Conservation (phyloP, 164 flowering plant genomes). For the Liriodendron chinense region DNA sequence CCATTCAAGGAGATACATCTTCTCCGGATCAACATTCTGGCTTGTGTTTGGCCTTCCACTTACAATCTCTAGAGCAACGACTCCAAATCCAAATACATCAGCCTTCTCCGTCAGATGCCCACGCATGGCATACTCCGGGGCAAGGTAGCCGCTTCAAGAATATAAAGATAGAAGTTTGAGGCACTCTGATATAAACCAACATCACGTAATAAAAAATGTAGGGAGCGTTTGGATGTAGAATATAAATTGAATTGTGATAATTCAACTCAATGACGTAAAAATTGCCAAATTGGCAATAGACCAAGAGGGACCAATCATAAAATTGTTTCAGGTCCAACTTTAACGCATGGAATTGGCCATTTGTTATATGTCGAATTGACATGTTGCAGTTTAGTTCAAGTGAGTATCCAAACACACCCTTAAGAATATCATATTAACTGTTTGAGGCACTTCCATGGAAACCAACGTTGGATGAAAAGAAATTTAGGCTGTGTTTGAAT, state of each 20-base stretch:
- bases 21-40: constrained; percentile 20
- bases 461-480: not conserved
- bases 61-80: constrained; percentile 27
- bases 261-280: no score
- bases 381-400: no score
- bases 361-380: no score
- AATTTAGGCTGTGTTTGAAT: not conserved
- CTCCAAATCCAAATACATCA: constrained; percentile 36
- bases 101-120: constrained; percentile 37
- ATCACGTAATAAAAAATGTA: no score
- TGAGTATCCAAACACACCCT: no score
- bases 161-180: not conserved
- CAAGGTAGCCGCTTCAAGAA: constrained; percentile 23
- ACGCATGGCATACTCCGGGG: constrained; percentile 37
- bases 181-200: no score
- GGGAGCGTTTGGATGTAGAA: no score
- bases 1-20: constrained; percentile 35
- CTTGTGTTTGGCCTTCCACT: constrained; percentile 30
- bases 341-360: no score
- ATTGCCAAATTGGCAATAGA: no score
- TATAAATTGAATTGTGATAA: no score
- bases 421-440: not conserved
- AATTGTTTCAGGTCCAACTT: no score
- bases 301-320: no score
- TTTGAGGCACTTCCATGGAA: not conserved